Percentiles rank a stretch among this genome's conserved stretches.
Evolutionary conservation across 768 basidiomycete species (phyloP).

Genomic region (Erythrobasidium yunnanense): DNA sequence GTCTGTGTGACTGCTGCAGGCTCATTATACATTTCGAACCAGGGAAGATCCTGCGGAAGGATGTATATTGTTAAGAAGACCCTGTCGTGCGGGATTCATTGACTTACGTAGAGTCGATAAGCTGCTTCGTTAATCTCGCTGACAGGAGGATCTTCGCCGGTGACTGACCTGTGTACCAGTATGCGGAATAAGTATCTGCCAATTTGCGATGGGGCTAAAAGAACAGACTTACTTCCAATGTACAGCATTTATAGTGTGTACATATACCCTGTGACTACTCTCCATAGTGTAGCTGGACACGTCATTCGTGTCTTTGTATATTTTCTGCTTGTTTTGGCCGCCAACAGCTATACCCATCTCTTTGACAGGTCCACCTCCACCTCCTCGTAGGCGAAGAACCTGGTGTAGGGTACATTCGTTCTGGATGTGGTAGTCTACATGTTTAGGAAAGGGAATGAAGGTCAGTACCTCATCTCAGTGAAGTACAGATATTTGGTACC

Average conservation of each 20-base stretch:
- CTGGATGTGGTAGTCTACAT: neutral
- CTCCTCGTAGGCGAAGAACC: neutral
- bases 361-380: neutral
- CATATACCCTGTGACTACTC: neutral
- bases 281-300: neutral
- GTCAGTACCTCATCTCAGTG: no score
- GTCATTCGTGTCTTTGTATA: neutral
- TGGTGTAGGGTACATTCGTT: neutral
- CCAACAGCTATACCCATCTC: constrained; percentile 12
- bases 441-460: no score
- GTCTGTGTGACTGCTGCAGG: neutral
- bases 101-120: no score
- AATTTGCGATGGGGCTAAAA: neutral
- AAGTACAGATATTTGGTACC: no score
- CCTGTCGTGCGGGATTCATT: neutral
- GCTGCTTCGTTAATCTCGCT: neutral
- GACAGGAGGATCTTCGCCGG: neutral
- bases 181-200: neutral
- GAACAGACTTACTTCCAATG: constrained; percentile 7
- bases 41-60: neutral
- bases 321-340: constrained; percentile 12
- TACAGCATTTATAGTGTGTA: constrained; percentile 8
- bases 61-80: neutral
- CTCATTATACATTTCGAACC: constrained; percentile 25
- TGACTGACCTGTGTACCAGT: neutral